phyloP scores from a whole-genome alignment of 345 rosid genomes.

The Rubroshorea leprosula region DNA sequence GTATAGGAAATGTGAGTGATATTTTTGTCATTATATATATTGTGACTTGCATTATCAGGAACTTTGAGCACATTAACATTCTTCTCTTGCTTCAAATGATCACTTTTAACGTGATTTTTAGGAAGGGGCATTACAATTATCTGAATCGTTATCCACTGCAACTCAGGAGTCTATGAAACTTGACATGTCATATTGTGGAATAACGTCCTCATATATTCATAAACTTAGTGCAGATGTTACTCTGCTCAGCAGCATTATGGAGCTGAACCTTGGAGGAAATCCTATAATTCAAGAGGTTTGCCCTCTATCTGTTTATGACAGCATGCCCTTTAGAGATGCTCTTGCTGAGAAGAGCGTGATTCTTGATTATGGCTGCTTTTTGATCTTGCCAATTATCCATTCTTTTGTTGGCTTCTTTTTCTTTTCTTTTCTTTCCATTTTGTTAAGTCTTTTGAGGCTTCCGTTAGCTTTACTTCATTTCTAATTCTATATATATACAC shows the following conservation, averaged over 20 bases:
- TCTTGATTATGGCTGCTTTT: no score
- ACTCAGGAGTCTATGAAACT: conserved; percentile 65
- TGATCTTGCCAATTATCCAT: no score
- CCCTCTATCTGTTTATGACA: conserved; percentile 14
- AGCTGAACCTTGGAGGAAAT: conserved; percentile 78
- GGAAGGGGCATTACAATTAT: conserved; percentile 65
- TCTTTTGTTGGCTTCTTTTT: no score
- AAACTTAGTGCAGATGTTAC: conserved; percentile 28
- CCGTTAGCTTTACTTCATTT: no score
- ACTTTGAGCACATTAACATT: background rate
- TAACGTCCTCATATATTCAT: conserved; percentile 38
- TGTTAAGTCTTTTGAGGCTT: no score
- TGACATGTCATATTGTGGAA: conserved; percentile 67
- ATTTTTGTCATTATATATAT: background rate
- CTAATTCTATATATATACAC: no score
- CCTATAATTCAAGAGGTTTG: conserved; percentile 63
- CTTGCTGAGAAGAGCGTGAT: no score
- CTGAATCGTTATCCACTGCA: conserved; percentile 42
- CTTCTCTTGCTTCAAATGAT: conserved; percentile 11
- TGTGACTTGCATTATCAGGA: background rate
- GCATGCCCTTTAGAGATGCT: background rate
- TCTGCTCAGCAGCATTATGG: conserved; percentile 44
- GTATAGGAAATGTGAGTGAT: conserved; percentile 66
- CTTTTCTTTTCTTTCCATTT: no score
- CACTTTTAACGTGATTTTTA: conserved; percentile 23